These are phyloP conservation scores for Lathyrus aphaca DNA, from an alignment of 306 rosid species.

Conservation along the genomic window DNA sequence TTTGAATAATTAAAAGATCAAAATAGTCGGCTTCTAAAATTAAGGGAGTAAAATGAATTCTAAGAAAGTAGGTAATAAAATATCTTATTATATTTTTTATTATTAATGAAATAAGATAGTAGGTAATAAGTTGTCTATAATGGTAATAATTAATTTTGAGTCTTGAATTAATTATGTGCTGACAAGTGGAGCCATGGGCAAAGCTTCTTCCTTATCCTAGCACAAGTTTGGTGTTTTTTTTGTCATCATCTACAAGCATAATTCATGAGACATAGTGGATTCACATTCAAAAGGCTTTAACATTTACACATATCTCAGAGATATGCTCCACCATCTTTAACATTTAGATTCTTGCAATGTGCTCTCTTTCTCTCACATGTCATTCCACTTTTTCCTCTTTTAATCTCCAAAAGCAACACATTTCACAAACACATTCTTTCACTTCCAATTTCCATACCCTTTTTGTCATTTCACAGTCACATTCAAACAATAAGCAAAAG, in stretches of 20 bases:
- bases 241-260: slow-evolving; percentile 8
- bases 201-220: background rate
- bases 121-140: background rate
- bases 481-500: slow-evolving; percentile 12
- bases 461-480: slow-evolving; percentile 52
- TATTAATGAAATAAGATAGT: too few relatives aligned
- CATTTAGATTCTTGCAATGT: slow-evolving; percentile 17
- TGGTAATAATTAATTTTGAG: background rate
- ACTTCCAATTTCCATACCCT: slow-evolving; percentile 24
- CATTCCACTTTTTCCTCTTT: slow-evolving; percentile 24
- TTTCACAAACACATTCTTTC: slow-evolving; percentile 39
- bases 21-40: too few relatives aligned
- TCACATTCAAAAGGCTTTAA: slow-evolving; percentile 15
- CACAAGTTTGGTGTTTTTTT: slow-evolving; percentile 4
- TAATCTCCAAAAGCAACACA: slow-evolving; percentile 24
- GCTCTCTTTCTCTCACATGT: slow-evolving; percentile 18
- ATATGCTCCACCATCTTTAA: background rate
- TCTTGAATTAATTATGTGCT: background rate
- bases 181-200: slow-evolving; percentile 5
- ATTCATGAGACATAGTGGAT: background rate
- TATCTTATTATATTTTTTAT: too few relatives aligned
- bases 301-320: background rate
- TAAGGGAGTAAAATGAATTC: too few relatives aligned
- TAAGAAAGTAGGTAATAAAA: too few relatives aligned
- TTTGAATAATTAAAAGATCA: too few relatives aligned